Base-by-base conservation (phyloP, 306 rosid species). In the Astragalus membranaceus region DNA sequence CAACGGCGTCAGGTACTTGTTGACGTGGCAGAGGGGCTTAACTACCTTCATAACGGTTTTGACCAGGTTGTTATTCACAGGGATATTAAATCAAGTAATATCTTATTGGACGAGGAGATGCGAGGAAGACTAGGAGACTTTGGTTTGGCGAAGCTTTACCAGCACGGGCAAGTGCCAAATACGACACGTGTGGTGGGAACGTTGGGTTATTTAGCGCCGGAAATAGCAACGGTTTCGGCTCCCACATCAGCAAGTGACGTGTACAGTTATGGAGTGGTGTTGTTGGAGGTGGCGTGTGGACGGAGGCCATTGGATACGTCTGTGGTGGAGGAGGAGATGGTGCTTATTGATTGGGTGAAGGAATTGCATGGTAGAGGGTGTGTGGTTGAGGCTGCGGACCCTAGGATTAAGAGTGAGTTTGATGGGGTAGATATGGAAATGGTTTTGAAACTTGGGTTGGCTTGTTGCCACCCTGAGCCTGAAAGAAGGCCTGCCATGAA, bases 391-490 rank as follows among this genome's bases (percentile, higher is more conserved):
- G 94, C 90, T 10, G 92, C 80, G 53, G 97, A 92, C 75, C 11
- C 7, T 10, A 80, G 87, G 63, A 72, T 89, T 2, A 26, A 64
- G 41, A 86, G 80, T 0, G 87, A 84, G 77, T 85, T 73, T 23
- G 75, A 79, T 5, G 64, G 10, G 75, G 89, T 48, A 51, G 94
- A 87, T 44, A 80, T 88, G 85, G 97, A 84, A 74, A 66, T 63
- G 82, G 63, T 77, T 20, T 72, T 89, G 80, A 92, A 92, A 82
- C 96, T 92, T 76, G 96, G 97, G 10, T 70, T 92, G 69, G 83
- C 94, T 73, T 87, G 92, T 73, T 92, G 97, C 67, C 96, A 92
- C 62, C 97, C 94, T 7, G 86, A 87, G 36, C 96, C 97, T 0
- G 81, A 23, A 35, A 82, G 86, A 29, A 79, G 97, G 68, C 97